Conservation (phyloP, 768 basidiomycete genomes). For the Tricholomella constricta region DNA sequence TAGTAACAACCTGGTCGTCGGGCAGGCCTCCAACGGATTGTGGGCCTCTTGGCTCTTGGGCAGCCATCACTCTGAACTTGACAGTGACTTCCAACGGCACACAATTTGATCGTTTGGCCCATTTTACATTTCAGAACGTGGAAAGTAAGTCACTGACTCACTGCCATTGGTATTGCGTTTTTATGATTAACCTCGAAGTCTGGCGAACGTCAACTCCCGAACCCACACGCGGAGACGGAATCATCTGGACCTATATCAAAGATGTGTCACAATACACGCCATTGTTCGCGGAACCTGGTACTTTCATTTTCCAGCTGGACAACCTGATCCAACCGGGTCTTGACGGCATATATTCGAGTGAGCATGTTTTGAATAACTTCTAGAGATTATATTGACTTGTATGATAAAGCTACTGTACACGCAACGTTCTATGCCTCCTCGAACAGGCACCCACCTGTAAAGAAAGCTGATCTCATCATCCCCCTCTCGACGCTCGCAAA, state of each 20-base stretch:
- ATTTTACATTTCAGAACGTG: constrained; percentile 76
- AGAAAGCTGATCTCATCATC: constrained; percentile 63
- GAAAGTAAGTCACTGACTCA: constrained; percentile 52
- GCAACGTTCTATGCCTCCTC: constrained; percentile 76
- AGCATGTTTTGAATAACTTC: constrained; percentile 13
- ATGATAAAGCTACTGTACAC: constrained; percentile 54
- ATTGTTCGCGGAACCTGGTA: constrained; percentile 66
- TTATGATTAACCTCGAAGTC: constrained; percentile 43
- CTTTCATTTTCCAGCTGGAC: constrained; percentile 73
- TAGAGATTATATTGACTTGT: neutral
- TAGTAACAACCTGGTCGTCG: neutral
- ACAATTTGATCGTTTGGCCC: constrained; percentile 71
- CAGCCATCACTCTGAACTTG: constrained; percentile 73
- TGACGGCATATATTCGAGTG: constrained; percentile 73
- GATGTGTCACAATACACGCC: constrained; percentile 75
- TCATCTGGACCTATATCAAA: constrained; percentile 79
- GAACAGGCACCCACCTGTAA: constrained; percentile 52
- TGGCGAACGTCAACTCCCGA: constrained; percentile 85
- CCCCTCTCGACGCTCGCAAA: constrained; percentile 69
- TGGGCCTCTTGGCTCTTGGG: constrained; percentile 71
- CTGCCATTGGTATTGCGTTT: neutral
- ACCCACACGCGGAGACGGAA: constrained; percentile 64
- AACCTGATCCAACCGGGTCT: constrained; percentile 61
- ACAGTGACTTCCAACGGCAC: constrained; percentile 80
- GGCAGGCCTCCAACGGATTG: constrained; percentile 71